Conservation (phyloP, 1,284 basidiomycete species). For the Boletus mariae region DNA sequence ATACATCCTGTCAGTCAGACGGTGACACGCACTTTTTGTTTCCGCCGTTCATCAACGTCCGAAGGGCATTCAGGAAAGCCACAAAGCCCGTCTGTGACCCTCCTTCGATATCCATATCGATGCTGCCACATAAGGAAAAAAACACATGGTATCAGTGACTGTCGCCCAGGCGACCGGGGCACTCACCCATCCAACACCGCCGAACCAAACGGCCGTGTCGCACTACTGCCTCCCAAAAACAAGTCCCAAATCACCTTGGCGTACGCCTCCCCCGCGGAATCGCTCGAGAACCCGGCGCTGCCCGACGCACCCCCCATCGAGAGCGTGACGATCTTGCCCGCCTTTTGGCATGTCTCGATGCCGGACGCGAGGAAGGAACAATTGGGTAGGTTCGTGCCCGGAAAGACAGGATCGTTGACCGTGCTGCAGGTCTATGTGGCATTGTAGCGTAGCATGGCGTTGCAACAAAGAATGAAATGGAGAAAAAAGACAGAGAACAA, state of each 20-base stretch:
- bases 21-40: constrained; percentile 43
- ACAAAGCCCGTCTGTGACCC: constrained; percentile 49
- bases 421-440: constrained; percentile 47
- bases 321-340: constrained; percentile 63
- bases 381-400: constrained; percentile 54
- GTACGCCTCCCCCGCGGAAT: constrained; percentile 48
- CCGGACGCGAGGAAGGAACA: constrained; percentile 53
- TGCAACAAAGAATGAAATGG: neutral
- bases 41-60: constrained; percentile 44
- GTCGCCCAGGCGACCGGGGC: constrained; percentile 7
- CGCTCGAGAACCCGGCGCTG: constrained; percentile 47
- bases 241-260: constrained; percentile 62
- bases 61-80: constrained; percentile 53
- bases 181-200: constrained; percentile 64
- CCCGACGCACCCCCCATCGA: constrained; percentile 63
- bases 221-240: constrained; percentile 51
- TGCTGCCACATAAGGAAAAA: constrained; percentile 29
- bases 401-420: constrained; percentile 39
- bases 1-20: neutral
- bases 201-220: constrained; percentile 55
- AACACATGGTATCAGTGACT: neutral
- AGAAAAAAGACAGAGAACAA: neutral
- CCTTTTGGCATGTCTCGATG: constrained; percentile 58
- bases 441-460: neutral
- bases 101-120: constrained; percentile 68